Evolutionary conservation across 2,329 filamentous ascomycete genomes (phyloP).

Genomic region (Aureobasidium sp.): DNA sequence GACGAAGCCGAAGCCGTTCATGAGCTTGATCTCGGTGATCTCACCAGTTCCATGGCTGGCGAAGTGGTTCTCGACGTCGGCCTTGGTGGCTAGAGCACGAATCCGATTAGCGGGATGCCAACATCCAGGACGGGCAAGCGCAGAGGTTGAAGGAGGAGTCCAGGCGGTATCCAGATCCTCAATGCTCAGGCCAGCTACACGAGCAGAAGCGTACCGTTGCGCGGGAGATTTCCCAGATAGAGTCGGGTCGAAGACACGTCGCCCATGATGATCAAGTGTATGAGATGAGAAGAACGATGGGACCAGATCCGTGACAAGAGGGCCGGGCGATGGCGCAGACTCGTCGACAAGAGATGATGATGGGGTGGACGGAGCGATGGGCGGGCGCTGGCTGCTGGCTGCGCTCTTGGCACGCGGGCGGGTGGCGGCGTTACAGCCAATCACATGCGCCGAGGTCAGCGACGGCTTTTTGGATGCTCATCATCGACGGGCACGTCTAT

Average conservation of each 20-base stretch:
- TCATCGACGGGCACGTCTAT: not conserved
- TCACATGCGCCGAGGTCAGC: constrained; percentile 9
- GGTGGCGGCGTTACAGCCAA: constrained; percentile 1
- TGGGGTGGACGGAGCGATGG: not conserved
- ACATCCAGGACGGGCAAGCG: constrained; percentile 16
- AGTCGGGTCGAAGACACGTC: constrained; percentile 93
- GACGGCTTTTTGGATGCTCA: not conserved
- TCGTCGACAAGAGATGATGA: not conserved
- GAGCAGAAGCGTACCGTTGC: constrained; percentile 65
- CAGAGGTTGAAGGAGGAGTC: constrained; percentile 9
- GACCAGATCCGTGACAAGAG: constrained; percentile 10
- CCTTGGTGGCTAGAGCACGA: constrained; percentile 73
- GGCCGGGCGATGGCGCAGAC: not conserved
- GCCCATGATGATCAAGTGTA: constrained; percentile 50
- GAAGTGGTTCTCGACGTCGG: constrained; percentile 94
- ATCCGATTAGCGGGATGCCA: constrained; percentile 41
- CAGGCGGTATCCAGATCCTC: constrained; percentile 16
- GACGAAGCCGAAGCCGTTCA: constrained; percentile 99
- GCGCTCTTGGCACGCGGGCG: not conserved
- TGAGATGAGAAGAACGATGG: not conserved
- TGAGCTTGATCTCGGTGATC: constrained; percentile 98
- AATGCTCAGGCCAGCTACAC: constrained; percentile 18
- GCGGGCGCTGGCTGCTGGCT: not conserved
- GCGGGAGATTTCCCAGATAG: constrained; percentile 95
- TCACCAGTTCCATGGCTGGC: constrained; percentile 91